These are phyloP conservation scores for Lasiodiplodia citricola DNA, from an alignment of 2,329 filamentous ascomycete genomes.

Conservation along the genomic window DNA sequence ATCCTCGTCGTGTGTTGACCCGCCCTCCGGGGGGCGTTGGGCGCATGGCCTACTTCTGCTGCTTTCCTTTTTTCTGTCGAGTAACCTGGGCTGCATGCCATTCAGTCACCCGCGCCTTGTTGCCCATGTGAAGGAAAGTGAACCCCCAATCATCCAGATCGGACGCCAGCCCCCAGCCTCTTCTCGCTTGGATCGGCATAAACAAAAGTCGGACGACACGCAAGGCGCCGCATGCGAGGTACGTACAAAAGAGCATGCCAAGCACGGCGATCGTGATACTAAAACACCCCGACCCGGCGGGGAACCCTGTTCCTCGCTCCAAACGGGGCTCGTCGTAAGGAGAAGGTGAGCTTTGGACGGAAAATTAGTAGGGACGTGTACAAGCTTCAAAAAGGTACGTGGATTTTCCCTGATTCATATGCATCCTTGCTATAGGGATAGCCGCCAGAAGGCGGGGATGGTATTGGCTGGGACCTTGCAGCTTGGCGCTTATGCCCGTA, in stretches of 20 bases:
- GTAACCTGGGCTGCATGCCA: background rate
- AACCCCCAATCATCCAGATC: background rate
- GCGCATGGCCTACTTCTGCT: background rate
- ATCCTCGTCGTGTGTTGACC: background rate
- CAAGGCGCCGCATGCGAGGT: background rate
- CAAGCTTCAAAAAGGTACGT: background rate
- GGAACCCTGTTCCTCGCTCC: slow-evolving; percentile 2
- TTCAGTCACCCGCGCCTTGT: background rate
- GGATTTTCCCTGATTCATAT: background rate
- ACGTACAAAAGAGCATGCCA: background rate
- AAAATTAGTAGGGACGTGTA: background rate
- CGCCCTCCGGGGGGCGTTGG: background rate
- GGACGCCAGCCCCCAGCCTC: background rate
- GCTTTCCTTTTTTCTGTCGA: background rate
- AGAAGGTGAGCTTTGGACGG: slow-evolving; percentile 5
- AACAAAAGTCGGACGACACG: slow-evolving; percentile 6
- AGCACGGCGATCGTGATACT: slow-evolving; percentile 15
- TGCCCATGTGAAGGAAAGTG: background rate
- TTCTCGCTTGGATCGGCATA: background rate
- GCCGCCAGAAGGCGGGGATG: background rate
- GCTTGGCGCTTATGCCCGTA: background rate
- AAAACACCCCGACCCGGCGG: slow-evolving; percentile 8
- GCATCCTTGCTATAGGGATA: background rate
- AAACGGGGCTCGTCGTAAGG: background rate
- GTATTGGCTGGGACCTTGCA: slow-evolving; percentile 6